Percentiles rank a stretch among this genome's conserved stretches.
phyloP scores from a whole-genome alignment of 2,329 filamentous ascomycete genomes.

The Bipolaris victoriae region DNA sequence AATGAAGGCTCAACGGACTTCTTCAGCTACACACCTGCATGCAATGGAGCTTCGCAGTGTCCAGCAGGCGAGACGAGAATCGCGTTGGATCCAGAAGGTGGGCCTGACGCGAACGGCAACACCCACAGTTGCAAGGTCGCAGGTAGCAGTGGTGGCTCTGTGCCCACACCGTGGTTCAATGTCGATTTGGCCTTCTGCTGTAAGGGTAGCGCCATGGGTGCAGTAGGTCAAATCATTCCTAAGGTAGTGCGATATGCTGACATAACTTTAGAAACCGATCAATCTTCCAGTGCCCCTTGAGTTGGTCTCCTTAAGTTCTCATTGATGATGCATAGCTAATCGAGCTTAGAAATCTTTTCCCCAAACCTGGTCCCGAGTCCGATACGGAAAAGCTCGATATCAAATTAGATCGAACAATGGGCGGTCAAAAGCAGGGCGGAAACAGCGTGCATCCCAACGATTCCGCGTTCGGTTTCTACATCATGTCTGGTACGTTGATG shows the following conservation, averaged over 20 bases:
- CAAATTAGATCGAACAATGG: neutral
- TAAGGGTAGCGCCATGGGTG: neutral
- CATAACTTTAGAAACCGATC: neutral
- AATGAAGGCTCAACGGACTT: neutral
- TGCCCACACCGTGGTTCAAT: neutral
- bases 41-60: too few species aligned
- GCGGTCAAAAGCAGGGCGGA: neutral
- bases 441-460: neutral
- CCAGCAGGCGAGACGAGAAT: neutral
- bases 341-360: neutral
- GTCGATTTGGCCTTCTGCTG: neutral
- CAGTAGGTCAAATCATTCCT: too few species aligned
- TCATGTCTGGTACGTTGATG: neutral
- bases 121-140: neutral
- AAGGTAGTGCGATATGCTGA: too few species aligned
- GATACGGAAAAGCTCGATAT: neutral
- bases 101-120: neutral
- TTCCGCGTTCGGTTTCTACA: conserved; percentile 23
- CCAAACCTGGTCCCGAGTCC: conserved; percentile 8
- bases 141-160: neutral
- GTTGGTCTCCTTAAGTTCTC: too few species aligned
- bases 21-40: too few species aligned
- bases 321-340: too few species aligned
- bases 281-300: neutral
- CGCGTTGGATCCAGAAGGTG: neutral